Percentiles rank a stretch among this genome's conserved stretches.
Conservation (phyloP, 768 basidiomycete species). For the Lentinula sp. region DNA sequence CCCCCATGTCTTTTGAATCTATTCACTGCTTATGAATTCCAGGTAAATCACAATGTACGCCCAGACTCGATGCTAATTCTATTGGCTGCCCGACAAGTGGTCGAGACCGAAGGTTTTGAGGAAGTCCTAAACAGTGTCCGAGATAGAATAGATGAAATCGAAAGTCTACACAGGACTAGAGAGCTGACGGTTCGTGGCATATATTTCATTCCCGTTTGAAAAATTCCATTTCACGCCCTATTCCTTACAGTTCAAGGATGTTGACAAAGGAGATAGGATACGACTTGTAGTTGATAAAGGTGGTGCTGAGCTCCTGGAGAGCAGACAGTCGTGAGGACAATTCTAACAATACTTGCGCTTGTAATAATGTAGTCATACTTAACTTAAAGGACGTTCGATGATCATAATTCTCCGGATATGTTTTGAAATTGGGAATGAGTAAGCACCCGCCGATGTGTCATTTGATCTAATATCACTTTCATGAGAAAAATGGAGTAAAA, state of each 20-base stretch:
- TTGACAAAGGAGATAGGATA: conserved; percentile 22
- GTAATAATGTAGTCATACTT: not conserved
- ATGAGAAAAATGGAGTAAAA: too few relatives aligned
- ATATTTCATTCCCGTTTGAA: not conserved
- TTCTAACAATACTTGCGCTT: not conserved
- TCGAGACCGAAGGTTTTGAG: conserved; percentile 72
- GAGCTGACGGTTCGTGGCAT: conserved; percentile 58
- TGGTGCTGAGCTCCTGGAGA: conserved; percentile 12
- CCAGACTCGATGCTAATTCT: conserved; percentile 78
- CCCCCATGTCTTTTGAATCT: not conserved
- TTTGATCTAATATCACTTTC: too few relatives aligned
- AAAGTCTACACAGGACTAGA: conserved; percentile 73
- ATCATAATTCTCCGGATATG: too few relatives aligned
- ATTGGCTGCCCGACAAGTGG: conserved; percentile 65
- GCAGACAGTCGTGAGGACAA: not conserved
- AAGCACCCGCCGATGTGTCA: too few relatives aligned
- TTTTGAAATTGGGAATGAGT: too few relatives aligned
- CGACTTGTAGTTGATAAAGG: conserved; percentile 28
- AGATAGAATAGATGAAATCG: conserved; percentile 80
- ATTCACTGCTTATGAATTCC: conserved; percentile 10
- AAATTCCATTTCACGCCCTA: not conserved
- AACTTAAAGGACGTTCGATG: not conserved
- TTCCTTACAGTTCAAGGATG: conserved; percentile 32
- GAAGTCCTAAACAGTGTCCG: conserved; percentile 69
- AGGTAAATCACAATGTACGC: conserved; percentile 71